phyloP scores from a whole-genome alignment of 139 green algal genomes.

The Chloropicon primus region DNA sequence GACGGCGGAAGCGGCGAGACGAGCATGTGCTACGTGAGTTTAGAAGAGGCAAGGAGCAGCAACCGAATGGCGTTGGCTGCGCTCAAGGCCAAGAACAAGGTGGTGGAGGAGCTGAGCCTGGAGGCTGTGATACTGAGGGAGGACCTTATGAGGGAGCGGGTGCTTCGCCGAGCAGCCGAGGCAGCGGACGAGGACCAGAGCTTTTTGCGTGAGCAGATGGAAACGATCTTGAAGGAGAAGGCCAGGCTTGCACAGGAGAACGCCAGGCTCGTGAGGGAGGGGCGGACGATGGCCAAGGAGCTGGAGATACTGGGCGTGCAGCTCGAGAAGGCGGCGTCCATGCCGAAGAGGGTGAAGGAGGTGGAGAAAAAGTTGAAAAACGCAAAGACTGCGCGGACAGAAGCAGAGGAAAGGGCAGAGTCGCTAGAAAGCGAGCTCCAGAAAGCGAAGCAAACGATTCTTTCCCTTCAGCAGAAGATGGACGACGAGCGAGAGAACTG shows the following conservation, averaged over 20 bases:
- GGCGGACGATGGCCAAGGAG: neutral
- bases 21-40: neutral
- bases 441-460: neutral
- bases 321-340: neutral
- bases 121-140: neutral
- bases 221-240: neutral
- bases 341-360: neutral
- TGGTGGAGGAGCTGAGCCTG: neutral
- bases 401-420: neutral
- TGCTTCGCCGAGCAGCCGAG: neutral
- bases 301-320: neutral
- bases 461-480: neutral
- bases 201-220: neutral
- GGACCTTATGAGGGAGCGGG: neutral
- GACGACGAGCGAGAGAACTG: neutral
- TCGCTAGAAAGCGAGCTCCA: neutral
- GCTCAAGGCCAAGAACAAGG: neutral
- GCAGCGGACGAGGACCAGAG: neutral
- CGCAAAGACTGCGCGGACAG: neutral
- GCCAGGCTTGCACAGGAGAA: neutral
- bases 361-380: neutral
- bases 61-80: neutral
- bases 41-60: neutral
- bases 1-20: neutral
- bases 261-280: neutral